Evolutionary conservation across 768 basidiomycete genomes (phyloP).

Genomic region (Boletus huronensis): DNA sequence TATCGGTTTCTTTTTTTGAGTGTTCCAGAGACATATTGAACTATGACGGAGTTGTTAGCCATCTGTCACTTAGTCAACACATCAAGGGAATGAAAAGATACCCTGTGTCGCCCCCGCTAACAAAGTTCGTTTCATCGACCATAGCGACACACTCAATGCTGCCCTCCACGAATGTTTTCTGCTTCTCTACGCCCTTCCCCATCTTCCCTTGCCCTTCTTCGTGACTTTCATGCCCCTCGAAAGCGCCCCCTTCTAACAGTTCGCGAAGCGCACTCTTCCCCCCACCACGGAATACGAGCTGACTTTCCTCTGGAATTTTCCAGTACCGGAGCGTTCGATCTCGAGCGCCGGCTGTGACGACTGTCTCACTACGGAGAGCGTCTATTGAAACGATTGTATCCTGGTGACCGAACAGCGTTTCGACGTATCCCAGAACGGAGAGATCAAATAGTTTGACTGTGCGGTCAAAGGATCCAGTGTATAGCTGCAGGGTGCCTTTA

Average conservation of each 20-base stretch:
- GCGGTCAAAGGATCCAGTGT: constrained; percentile 79
- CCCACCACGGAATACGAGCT: constrained; percentile 96
- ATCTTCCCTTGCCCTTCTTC: constrained; percentile 38
- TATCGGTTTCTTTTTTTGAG: constrained; percentile 90
- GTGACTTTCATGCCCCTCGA: constrained; percentile 54
- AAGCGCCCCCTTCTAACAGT: constrained; percentile 72
- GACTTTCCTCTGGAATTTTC: constrained; percentile 95
- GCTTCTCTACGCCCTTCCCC: constrained; percentile 23
- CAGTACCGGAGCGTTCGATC: constrained; percentile 93
- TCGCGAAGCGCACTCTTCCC: constrained; percentile 77
- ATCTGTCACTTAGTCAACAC: not conserved
- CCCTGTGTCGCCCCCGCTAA: constrained; percentile 97
- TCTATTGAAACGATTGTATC: constrained; percentile 78
- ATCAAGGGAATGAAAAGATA: constrained; percentile 35
- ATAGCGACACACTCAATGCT: constrained; percentile 90
- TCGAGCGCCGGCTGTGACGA: constrained; percentile 82
- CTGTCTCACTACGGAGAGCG: constrained; percentile 77
- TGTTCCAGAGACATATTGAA: constrained; percentile 90
- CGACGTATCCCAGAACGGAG: constrained; percentile 85
- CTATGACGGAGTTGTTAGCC: constrained; percentile 27
- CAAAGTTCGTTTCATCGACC: constrained; percentile 91
- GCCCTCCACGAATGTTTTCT: constrained; percentile 71
- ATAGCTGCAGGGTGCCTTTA: constrained; percentile 65
- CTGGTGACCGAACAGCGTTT: constrained; percentile 97
- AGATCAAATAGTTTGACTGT: constrained; percentile 86